Conservation (phyloP, 2,329 filamentous ascomycete genomes). For the Fusarium newnesense region DNA sequence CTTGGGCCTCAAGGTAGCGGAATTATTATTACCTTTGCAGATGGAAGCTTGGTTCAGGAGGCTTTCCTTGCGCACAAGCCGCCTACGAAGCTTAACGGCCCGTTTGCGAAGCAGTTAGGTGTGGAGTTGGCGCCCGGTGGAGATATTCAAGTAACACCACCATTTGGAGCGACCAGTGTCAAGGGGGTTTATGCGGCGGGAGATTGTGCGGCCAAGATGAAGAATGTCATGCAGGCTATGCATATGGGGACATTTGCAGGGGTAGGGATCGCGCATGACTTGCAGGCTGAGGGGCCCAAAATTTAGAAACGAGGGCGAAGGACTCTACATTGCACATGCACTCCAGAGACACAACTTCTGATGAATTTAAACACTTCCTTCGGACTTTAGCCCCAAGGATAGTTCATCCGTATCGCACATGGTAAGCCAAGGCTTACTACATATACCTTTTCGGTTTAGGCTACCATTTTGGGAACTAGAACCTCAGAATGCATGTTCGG, state of each 20-base stretch:
- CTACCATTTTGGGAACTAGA: not conserved
- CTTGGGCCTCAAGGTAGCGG: not conserved
- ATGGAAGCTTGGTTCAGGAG: not conserved
- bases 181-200: not conserved
- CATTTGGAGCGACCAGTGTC: not conserved
- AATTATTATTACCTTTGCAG: not conserved
- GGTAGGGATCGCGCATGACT: not conserved
- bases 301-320: no score
- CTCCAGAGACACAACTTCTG: no score
- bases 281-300: not conserved
- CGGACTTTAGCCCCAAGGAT: no score
- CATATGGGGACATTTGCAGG: not conserved
- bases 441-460: accelerated
- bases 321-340: no score
- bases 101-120: not conserved
- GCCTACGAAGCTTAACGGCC: not conserved
- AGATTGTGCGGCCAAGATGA: not conserved
- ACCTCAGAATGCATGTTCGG: accelerated
- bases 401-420: no score
- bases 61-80: not conserved
- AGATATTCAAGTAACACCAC: not conserved
- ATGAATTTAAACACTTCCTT: no score
- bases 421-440: no score
- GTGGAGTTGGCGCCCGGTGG: not conserved
- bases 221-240: not conserved